Conservation (phyloP, 352 stramenopile genomes). For the Pythium apleroticum region DNA sequence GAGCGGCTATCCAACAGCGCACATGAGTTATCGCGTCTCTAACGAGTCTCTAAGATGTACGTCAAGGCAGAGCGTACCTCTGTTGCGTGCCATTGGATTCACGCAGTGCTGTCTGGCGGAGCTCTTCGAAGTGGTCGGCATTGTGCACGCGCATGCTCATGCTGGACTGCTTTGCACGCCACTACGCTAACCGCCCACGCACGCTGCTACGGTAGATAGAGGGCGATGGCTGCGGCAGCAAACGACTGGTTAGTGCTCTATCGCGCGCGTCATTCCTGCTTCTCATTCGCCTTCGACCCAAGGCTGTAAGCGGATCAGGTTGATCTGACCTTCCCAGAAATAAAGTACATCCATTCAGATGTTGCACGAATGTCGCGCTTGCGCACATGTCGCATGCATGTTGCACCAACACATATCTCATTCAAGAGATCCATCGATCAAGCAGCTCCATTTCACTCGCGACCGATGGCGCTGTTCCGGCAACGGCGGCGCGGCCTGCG, state of each 20-base stretch:
- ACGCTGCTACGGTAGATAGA: neutral
- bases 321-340: slow-evolving; percentile 15
- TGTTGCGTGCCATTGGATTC: slow-evolving; percentile 29
- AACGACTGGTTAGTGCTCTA: neutral
- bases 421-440: neutral
- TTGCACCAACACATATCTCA: neutral
- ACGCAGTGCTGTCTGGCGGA: slow-evolving; percentile 54
- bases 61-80: neutral
- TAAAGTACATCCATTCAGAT: neutral
- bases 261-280: neutral
- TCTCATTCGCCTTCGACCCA: too few species aligned
- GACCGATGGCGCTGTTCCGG: slow-evolving; percentile 22
- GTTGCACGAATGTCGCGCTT: slow-evolving; percentile 17
- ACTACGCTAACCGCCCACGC: neutral
- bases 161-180: neutral
- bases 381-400: slow-evolving; percentile 5
- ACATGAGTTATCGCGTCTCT: neutral
- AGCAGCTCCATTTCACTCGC: neutral
- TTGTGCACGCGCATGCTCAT: slow-evolving; percentile 84
- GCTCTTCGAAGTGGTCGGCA: slow-evolving; percentile 67
- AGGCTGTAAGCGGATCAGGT: slow-evolving; percentile 11
- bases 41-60: neutral
- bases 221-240: neutral
- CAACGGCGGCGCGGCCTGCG: slow-evolving; percentile 12
- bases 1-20: slow-evolving; percentile 15